phyloP scores from a whole-genome alignment of 805 yeast species.

The Lipomyces starkeyi region DNA sequence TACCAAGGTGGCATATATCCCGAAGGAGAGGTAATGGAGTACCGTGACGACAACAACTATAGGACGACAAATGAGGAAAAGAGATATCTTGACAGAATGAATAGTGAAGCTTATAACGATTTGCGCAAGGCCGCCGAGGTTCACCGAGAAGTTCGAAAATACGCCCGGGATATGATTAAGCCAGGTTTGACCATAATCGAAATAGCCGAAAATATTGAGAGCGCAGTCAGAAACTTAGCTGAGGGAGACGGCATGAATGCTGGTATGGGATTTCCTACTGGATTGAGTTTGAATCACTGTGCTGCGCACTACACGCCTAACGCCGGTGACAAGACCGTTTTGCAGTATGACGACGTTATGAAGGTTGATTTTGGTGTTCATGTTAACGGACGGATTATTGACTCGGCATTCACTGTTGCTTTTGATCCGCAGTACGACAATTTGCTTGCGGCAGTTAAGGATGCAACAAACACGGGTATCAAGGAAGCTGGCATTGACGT shows the following conservation, averaged over 20 bases:
- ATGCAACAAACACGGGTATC: constrained; percentile 93
- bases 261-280: constrained; percentile 99
- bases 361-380: constrained; percentile 98
- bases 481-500: constrained; percentile 95
- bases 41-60: constrained; percentile 67
- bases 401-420: constrained; percentile 92
- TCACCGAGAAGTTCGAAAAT: constrained; percentile 86
- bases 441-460: constrained; percentile 82
- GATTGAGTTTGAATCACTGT: constrained; percentile 86
- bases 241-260: constrained; percentile 64
- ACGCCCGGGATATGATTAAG: constrained; percentile 72
- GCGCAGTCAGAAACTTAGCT: constrained; percentile 76
- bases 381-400: constrained; percentile 90
- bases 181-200: constrained; percentile 95
- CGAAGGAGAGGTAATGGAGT: constrained; percentile 86
- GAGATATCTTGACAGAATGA: constrained; percentile 72
- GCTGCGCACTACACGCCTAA: constrained; percentile 99
- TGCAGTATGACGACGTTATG: constrained; percentile 88
- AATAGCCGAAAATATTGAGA: constrained; percentile 87
- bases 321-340: constrained; percentile 84
- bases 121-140: constrained; percentile 96
- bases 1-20: constrained; percentile 80
- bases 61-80: constrained; percentile 88
- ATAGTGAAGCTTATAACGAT: constrained; percentile 73
- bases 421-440: constrained; percentile 84